Evolutionary conservation across 176 grass and related monocot species (phyloP), one percentile per base, ranked within the genome.

Genomic region (Zea mays): DNA sequence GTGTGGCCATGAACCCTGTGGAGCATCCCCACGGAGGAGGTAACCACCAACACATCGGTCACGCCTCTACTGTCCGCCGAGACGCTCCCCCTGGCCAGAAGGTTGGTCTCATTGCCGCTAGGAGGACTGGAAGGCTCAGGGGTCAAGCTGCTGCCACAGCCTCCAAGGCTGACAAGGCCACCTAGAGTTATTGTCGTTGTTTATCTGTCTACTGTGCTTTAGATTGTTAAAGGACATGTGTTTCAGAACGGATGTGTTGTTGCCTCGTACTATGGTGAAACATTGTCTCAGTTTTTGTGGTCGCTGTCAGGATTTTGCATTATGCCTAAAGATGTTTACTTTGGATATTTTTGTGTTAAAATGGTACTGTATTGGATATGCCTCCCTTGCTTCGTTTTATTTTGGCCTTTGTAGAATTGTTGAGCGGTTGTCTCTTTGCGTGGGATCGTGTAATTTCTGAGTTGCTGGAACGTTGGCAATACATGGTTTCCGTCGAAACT

Each of bases 21-120:
- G 93, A 97, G 83, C 93, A 97, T 93, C 93, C 93, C 69, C 93
- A 97, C 0, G 93, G 93, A 87, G 93, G 93, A 86, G 93, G 93
- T 85, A 97, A 97, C 80, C 93, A 97, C 83, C 93, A 97, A 86
- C 93, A 97, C 71, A 97, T 97, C 75, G 93, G 93, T 73, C 93
- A 97, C 0, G 93, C 93, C 42, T 97, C 93, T 27, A 97, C 93
- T 0, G 90, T 97, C 34, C 88, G 93, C 8, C 93, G 93, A 52
- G 90, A 97, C 2, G 93, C 93, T 11, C 93, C 93, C 12, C 93
- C 93, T 0, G 93, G 93, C 34, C 93, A 97, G 80, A 97, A 93
- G 88, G 90, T 91, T 0, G 93, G 93, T 89, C 93, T 97, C 70
- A 97, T 97, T 5, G 93, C 90, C 14, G 93, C 93, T 10, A 86